Base-by-base conservation (phyloP, 2,329 filamentous ascomycete species). In the Venturia carpophila region DNA sequence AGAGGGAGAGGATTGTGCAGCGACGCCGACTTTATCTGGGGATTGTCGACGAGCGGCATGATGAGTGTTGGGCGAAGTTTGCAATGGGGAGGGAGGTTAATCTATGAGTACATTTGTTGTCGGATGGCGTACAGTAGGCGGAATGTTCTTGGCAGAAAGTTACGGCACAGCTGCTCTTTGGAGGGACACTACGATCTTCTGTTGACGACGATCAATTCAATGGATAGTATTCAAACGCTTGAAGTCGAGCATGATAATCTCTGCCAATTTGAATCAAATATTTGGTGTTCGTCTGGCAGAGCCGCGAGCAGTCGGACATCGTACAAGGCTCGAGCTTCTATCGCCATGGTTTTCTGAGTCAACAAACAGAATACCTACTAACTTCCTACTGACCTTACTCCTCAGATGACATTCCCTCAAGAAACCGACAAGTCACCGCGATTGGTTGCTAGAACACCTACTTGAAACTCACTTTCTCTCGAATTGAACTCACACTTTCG, bases 1-100 rank as follows among this genome's bases (percentile, higher is more conserved):
- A 89, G 78, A 42, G 92, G 87, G 69, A 96, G 84, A 68, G 93
- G 92, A 72, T 91, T 92, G 77, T 97, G 88, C 70, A 99, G 84
- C 75, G 91, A 89, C 69, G 94, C 90, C 75, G 87, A 83, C 81
- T 89, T 85, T 77, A 99, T 96, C 83, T 96, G 91, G 71, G 88
- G 79, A 78, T 91, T 93, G 79, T 96, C 90, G 77, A 97, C 92
- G 77, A 99, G 89, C 76, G 87, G 87, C 79, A 42, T 41, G 27
- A 37, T 37, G n/a, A 15, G 30, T 4, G 42, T 27, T 61, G 30
- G 60, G 15, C 11, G 34, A 24, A 19, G 17, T 2, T 5, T 58
- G 27, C 21, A 21, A 27, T 58, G 30, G 10, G 30, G 6, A 37
- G 30, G 27, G 9, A 37, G 30, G n/a, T n/a, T 4, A 4, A 30